A percentile compares a stretch with the other conserved stretches of the same genome.
Conservation (phyloP, 352 stramenopile species). For the Globisporangium spiculum region DNA sequence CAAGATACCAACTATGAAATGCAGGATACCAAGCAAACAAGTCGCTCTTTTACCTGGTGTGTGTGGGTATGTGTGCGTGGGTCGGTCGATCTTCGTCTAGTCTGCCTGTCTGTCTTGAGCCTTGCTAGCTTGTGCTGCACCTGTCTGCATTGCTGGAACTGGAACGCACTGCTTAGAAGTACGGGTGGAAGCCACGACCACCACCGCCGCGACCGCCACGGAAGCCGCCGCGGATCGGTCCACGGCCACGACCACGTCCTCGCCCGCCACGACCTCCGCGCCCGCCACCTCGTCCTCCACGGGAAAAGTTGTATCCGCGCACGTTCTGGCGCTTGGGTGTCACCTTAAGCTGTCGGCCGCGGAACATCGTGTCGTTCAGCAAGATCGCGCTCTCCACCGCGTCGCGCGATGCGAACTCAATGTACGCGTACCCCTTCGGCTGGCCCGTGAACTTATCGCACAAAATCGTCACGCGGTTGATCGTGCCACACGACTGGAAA, state of each 20-base stretch:
- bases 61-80: neutral
- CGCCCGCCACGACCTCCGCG: constrained; percentile 38
- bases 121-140: neutral
- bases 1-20: neutral
- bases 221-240: constrained; percentile 52
- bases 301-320: constrained; percentile 65
- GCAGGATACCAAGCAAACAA: constrained; percentile 4
- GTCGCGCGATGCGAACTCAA: constrained; percentile 90
- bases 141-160: neutral
- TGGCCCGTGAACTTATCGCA: constrained; percentile 97
- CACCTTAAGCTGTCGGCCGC: constrained; percentile 90
- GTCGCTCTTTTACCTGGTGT: constrained; percentile 10
- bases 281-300: constrained; percentile 49
- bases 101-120: neutral
- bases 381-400: constrained; percentile 86
- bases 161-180: constrained; percentile 32
- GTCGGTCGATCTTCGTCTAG: neutral
- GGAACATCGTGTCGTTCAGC: constrained; percentile 93
- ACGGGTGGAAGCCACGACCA: constrained; percentile 72
- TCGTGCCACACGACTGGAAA: constrained; percentile 96
- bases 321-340: constrained; percentile 85
- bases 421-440: constrained; percentile 94
- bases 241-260: constrained; percentile 44
- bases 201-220: constrained; percentile 66
- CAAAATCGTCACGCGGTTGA: constrained; percentile 97